Conservation (phyloP, 2,329 filamentous ascomycete genomes). For the Aspergillus sp. region DNA sequence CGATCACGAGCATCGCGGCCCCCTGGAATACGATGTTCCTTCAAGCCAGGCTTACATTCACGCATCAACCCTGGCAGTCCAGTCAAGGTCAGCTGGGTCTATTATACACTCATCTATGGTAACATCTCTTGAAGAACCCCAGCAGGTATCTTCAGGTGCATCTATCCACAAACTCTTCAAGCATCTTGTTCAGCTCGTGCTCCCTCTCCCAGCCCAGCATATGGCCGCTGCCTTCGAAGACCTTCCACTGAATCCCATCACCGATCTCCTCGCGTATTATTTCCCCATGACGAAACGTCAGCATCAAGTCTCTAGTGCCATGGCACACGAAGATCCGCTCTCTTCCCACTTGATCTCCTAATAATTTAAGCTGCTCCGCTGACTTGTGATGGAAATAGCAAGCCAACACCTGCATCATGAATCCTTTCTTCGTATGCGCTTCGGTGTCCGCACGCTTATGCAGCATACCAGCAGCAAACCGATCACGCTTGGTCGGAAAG, state of each 20-base stretch:
- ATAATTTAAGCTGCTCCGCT: slow-evolving; percentile 61
- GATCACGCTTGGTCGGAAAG: slow-evolving; percentile 77
- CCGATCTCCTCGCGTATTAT: slow-evolving; percentile 70
- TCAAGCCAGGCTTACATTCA: background rate
- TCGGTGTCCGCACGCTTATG: slow-evolving; percentile 65
- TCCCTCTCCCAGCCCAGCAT: slow-evolving; percentile 71
- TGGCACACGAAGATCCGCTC: slow-evolving; percentile 76
- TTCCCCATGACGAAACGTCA: slow-evolving; percentile 68
- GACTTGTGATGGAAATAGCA: slow-evolving; percentile 79
- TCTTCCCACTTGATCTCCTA: slow-evolving; percentile 70
- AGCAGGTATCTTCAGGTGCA: slow-evolving; percentile 6
- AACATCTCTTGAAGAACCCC: background rate
- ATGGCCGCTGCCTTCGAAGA: slow-evolving; percentile 73
- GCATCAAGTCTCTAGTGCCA: slow-evolving; percentile 76
- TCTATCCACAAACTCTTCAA: slow-evolving; percentile 60
- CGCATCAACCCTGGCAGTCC: background rate
- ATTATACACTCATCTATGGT: background rate
- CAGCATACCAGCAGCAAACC: slow-evolving; percentile 78
- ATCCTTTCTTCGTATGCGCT: slow-evolving; percentile 66
- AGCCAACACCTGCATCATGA: slow-evolving; percentile 75
- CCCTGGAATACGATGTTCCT: background rate
- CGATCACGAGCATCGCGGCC: slow-evolving; percentile 3
- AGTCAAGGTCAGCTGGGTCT: background rate
- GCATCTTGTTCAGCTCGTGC: slow-evolving; percentile 65
- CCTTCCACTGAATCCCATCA: slow-evolving; percentile 54